Evolutionary conservation across 768 basidiomycete species (phyloP).

Genomic region (Udeniomyces megalosporus): DNA sequence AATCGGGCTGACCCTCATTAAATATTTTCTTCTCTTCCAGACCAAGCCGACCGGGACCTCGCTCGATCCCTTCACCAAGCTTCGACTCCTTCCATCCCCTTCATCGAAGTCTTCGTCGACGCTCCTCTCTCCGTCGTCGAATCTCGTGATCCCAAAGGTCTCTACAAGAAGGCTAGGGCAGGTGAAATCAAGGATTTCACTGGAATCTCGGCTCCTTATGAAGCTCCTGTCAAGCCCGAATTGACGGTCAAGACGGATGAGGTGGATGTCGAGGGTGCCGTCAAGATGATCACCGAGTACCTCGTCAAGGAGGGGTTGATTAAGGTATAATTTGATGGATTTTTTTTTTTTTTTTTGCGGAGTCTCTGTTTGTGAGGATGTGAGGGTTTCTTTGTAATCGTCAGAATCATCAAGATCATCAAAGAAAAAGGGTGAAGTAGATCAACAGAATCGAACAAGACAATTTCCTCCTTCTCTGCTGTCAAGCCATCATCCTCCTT

Average conservation of each 20-base stretch:
- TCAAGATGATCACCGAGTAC: conserved; percentile 62
- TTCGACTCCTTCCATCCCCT: conserved; percentile 44
- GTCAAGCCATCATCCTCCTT: too few relatives aligned
- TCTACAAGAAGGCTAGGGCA: conserved; percentile 89
- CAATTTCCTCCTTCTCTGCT: too few relatives aligned
- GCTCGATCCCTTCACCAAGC: conserved; percentile 69
- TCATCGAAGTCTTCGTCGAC: conserved; percentile 89
- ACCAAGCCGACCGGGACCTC: conserved; percentile 62
- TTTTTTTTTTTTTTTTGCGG: too few relatives aligned
- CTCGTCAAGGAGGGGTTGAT: conserved; percentile 41
- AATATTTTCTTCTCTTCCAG: neutral
- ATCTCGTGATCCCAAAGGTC: conserved; percentile 84
- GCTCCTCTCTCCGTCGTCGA: conserved; percentile 79
- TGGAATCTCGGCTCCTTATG: conserved; percentile 87
- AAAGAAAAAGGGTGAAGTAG: too few relatives aligned
- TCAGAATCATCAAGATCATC: too few relatives aligned
- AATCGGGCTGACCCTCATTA: too few relatives aligned
- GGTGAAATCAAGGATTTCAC: conserved; percentile 99
- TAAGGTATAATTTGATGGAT: neutral
- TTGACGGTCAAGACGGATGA: conserved; percentile 82
- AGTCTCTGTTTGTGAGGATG: too few relatives aligned
- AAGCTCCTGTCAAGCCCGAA: conserved; percentile 68
- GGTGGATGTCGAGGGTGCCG: conserved; percentile 58
- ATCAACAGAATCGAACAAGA: too few relatives aligned
- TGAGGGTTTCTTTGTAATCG: too few relatives aligned